phyloP scores from a whole-genome alignment of 768 basidiomycete genomes.

The Mycena albidolilacea region DNA sequence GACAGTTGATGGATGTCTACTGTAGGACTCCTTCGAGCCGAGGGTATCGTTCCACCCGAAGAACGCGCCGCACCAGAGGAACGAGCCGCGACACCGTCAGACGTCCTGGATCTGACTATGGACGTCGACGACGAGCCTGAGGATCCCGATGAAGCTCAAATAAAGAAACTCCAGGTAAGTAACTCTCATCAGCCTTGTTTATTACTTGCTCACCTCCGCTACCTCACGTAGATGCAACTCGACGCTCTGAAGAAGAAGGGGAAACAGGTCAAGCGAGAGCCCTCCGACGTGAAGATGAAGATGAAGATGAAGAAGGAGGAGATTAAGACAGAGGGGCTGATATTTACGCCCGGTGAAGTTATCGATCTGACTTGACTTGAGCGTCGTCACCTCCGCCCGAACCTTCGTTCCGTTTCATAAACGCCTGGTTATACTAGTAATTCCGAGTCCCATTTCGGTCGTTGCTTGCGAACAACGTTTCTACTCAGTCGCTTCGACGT shows the following conservation, averaged over 20 bases:
- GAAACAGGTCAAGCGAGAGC: slow-evolving; percentile 17
- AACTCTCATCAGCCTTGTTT: too few species aligned
- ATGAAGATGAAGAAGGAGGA: slow-evolving; percentile 19
- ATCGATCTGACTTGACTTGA: slow-evolving; percentile 38
- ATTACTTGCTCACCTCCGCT: too few species aligned
- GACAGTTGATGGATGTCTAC: not conserved
- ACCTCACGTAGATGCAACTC: slow-evolving; percentile 7
- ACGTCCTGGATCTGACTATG: slow-evolving; percentile 26
- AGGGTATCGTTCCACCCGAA: slow-evolving; percentile 25
- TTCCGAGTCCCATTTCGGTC: too few species aligned
- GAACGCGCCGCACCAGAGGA: not conserved
- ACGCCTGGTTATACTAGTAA: too few species aligned
- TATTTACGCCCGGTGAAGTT: slow-evolving; percentile 29
- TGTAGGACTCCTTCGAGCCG: slow-evolving; percentile 19
- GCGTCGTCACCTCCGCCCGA: not conserved
- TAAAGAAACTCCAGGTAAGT: slow-evolving; percentile 25
- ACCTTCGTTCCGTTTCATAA: too few species aligned
- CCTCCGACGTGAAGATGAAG: slow-evolving; percentile 24
- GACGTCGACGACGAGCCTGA: slow-evolving; percentile 6
- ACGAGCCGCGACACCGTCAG: not conserved
- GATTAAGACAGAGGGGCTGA: slow-evolving; percentile 14
- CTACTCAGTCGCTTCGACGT: too few species aligned
- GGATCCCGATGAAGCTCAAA: slow-evolving; percentile 11
- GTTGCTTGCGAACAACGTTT: too few species aligned
- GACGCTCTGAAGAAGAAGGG: slow-evolving; percentile 19